Conservation (phyloP, 345 rosid genomes). For the Schrenkiella parvula region DNA sequence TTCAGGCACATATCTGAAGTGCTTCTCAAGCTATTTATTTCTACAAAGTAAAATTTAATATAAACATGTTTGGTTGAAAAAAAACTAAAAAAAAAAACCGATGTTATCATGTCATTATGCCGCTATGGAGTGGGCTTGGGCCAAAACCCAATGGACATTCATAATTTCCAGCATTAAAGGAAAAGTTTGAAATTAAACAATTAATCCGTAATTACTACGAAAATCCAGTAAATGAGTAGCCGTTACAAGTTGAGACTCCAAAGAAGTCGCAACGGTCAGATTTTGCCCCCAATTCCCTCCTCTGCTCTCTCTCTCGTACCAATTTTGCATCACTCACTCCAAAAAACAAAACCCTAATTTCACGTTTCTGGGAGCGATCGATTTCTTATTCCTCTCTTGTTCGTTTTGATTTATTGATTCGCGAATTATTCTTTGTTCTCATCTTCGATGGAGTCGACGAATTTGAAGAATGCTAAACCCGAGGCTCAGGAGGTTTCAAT, state of each 20-base stretch:
- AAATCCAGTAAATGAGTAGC: slow-evolving; percentile 13
- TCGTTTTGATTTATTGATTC: not conserved
- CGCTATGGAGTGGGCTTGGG: slow-evolving; percentile 1
- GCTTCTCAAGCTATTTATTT: not conserved
- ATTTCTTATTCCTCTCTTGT: not conserved
- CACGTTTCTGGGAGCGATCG: not conserved
- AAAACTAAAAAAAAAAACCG: not conserved
- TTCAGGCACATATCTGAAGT: not conserved
- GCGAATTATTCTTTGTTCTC: not conserved
- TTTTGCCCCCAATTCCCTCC: slow-evolving; percentile 3
- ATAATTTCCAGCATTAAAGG: not conserved
- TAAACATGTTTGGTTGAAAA: not conserved
- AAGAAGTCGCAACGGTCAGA: slow-evolving; percentile 22
- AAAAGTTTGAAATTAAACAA: not conserved
- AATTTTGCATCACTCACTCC: not conserved
- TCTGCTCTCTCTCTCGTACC: not conserved
- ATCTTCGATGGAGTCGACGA: slow-evolving; percentile 45
- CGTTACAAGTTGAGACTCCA: slow-evolving; percentile 23
- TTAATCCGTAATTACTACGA: slow-evolving; percentile 8
- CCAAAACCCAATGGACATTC: not conserved
- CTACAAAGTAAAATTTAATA: not conserved
- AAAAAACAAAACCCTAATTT: slow-evolving; percentile 7
- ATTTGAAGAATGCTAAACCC: slow-evolving; percentile 26
- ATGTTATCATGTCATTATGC: not conserved
- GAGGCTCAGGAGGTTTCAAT: slow-evolving; percentile 29